Evolutionary conservation across 192 early-diverging fungal genomes (phyloP).

Genomic region (Backusella morwellensis): DNA sequence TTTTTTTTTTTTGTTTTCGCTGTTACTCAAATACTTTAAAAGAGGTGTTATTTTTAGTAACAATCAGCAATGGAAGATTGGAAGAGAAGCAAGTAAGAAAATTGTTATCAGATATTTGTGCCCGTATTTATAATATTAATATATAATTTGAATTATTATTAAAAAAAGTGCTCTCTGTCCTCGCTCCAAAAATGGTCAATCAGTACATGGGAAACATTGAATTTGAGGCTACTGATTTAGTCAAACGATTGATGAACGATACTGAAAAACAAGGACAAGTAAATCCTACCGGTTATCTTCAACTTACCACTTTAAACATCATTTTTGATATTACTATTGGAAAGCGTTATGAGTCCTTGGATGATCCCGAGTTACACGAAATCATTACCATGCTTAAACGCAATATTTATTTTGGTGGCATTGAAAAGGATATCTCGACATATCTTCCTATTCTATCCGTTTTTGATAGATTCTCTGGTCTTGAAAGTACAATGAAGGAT

Average conservation of each 20-base stretch:
- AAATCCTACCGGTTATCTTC: neutral
- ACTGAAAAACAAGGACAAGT: neutral
- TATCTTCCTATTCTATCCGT: constrained; percentile 3
- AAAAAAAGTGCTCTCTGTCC: neutral
- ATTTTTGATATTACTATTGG: neutral
- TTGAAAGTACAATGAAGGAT: neutral
- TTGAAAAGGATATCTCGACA: neutral
- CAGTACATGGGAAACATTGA: neutral
- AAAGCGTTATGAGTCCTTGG: neutral
- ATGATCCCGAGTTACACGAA: neutral
- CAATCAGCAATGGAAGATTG: neutral
- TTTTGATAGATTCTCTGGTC: neutral
- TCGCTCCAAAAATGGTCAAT: neutral
- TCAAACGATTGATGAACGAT: neutral
- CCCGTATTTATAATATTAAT: too few relatives aligned
- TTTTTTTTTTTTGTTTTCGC: neutral
- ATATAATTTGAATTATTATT: too few relatives aligned
- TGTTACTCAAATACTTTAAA: neutral
- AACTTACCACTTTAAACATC: constrained; percentile 3
- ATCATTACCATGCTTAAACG: neutral
- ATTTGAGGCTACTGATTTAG: neutral
- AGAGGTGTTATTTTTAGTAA: constrained; percentile 12
- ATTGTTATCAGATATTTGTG: too few relatives aligned
- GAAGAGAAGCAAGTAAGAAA: neutral
- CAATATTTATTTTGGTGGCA: neutral